phyloP scores from a whole-genome alignment of 108 stramenopile species.

The Conticribra weissflogii region DNA sequence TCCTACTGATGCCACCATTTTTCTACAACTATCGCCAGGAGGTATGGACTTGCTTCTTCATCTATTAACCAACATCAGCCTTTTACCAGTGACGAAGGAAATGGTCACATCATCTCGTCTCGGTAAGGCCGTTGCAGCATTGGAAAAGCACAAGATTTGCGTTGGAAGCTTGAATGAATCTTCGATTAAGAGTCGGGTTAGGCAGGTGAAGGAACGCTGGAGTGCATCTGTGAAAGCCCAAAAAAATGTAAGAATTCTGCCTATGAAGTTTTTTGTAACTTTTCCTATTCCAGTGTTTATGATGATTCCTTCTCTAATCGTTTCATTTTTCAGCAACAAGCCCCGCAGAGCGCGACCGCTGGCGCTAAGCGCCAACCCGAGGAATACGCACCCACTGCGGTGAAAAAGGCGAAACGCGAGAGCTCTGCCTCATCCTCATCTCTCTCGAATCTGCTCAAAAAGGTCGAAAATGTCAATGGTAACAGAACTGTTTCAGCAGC shows the following conservation, averaged over 20 bases:
- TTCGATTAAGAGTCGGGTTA: conserved; percentile 69
- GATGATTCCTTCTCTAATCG: no score
- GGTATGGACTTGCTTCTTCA: conserved; percentile 83
- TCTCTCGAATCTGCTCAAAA: conserved; percentile 68
- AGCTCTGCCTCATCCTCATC: conserved; percentile 52
- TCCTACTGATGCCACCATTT: neutral
- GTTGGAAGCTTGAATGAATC: conserved; percentile 69
- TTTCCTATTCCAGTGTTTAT: conserved; percentile 7
- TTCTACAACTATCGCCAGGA: conserved; percentile 51
- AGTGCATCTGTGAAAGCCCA: conserved; percentile 77
- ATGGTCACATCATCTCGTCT: conserved; percentile 74
- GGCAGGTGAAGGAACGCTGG: conserved; percentile 74
- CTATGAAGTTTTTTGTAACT: neutral
- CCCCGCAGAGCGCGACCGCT: conserved; percentile 20
- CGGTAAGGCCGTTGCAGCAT: conserved; percentile 78
- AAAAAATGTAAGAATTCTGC: conserved; percentile 51
- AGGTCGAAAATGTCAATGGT: conserved; percentile 48
- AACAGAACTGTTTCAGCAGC: conserved; percentile 13
- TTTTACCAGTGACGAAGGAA: conserved; percentile 84
- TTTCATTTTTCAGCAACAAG: neutral
- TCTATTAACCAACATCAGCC: conserved; percentile 66
- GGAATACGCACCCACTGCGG: conserved; percentile 31
- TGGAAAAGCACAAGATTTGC: conserved; percentile 81
- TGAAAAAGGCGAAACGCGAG: conserved; percentile 50
- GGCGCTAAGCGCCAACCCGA: conserved; percentile 32